A percentile compares a stretch with the other conserved stretches of the same genome.
phyloP scores from a whole-genome alignment of 1,284 basidiomycete genomes.

The Coriolopsis trogii region DNA sequence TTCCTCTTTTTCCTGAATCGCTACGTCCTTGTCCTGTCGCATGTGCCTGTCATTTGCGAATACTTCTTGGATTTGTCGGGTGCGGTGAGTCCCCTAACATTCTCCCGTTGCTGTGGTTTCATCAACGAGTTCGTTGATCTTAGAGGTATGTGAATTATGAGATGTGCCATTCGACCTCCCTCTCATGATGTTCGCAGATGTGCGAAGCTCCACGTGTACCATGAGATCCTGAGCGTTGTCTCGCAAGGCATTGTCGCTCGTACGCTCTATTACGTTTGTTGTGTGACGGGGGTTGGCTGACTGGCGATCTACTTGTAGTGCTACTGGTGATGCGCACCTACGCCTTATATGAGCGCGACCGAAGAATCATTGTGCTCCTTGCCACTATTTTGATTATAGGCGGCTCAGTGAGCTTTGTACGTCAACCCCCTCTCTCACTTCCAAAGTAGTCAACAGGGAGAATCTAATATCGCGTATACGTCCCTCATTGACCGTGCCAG shows the following conservation, averaged over 20 bases:
- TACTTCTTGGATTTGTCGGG: constrained; percentile 11
- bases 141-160: too few species aligned
- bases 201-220: constrained; percentile 7
- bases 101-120: too few species aligned
- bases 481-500: too few species aligned
- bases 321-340: constrained; percentile 8
- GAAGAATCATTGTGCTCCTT: not conserved
- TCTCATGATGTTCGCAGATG: constrained; percentile 5
- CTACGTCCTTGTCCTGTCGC: constrained; percentile 4
- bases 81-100: constrained; percentile 6
- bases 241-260: too few species aligned
- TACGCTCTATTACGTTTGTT: too few species aligned
- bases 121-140: too few species aligned
- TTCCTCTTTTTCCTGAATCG: constrained; percentile 17
- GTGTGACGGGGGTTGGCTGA: too few species aligned
- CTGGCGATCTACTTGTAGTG: too few species aligned
- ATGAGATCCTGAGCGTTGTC: not conserved
- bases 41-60: constrained; percentile 7
- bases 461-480: too few species aligned
- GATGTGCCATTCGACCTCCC: too few species aligned
- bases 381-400: not conserved
- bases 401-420: not conserved
- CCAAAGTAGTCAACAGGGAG: too few species aligned
- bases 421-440: too few species aligned
- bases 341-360: not conserved